Base-by-base conservation (phyloP, 306 rosid genomes). In the Medicago ruthenica region DNA sequence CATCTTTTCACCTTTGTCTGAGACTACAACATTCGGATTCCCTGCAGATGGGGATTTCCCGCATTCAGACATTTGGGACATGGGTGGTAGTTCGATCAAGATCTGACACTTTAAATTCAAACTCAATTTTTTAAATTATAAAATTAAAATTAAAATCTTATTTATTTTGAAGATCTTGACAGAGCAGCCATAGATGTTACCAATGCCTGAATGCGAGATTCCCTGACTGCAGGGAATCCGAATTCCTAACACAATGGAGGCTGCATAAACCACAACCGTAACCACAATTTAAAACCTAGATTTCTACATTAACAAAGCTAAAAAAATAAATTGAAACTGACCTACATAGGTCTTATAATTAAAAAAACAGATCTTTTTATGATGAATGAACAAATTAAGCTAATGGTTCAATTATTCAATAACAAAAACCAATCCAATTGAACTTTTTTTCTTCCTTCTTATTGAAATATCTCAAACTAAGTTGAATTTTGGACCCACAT, bases 281-380 rank as follows among this genome's bases (percentile, higher is more conserved):
- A 13, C 11, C 5, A 60, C 20, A 60, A 14, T 51, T 8, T 16
- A 16, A 51, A 51, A 51, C 12, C 8, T 2, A 17, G 11, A 53
- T 53, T 53, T 53, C 22, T 22, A 53, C 5, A 53, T 53, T 18
- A 17, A 53, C 27, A 53, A 53, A 17, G 27, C 12, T 17, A 53
- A 17, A 53, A 8, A 10, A 5, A 34, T 22, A 10, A 5, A 34
- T 22, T 72, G 67, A 72, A 72, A 57, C 67, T 42, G 24, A 20
- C 62, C 34, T 39, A 27, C 61, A 36, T 5, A 14, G 40, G 63
- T 5, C 9, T 16, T 18, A 10, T n/a, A 61, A 50, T 12, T 8
- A 59, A 59, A 24, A 71, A 71, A 69, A 72, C 1, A 7, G 0
- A 0, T 22, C 9, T 79, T 79, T 74, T 54, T 13, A 24, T 47